A percentile compares a stretch with the other conserved stretches of the same genome.
phyloP scores from a whole-genome alignment of 257 asterid species.

The Catharanthus roseus region DNA sequence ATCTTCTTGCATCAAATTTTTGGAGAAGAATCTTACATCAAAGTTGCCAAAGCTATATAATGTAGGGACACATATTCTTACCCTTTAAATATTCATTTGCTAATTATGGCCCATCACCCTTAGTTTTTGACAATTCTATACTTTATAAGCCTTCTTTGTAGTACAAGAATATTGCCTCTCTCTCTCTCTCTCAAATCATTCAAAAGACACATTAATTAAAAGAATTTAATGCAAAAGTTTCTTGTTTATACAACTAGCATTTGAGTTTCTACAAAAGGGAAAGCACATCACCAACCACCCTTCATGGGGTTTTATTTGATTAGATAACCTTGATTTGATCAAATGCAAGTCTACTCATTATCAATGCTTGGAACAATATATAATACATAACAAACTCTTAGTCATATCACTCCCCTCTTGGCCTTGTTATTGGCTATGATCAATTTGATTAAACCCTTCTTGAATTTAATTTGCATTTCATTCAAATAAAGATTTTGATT shows the following conservation, averaged over 20 bases:
- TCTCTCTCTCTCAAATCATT: constrained; percentile 14
- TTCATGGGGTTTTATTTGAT: constrained; percentile 24
- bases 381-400: constrained; percentile 4
- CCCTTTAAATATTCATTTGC: constrained; percentile 36
- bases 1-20: too few relatives aligned
- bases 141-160: constrained; percentile 23
- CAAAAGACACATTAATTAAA: constrained; percentile 3
- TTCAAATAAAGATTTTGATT: neutral
- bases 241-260: neutral
- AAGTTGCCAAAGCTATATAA: constrained; percentile 30
- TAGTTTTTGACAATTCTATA: constrained; percentile 26
- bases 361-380: neutral
- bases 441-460: neutral
- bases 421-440: neutral
- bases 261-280: constrained; percentile 11
- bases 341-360: constrained; percentile 17
- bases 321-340: constrained; percentile 27
- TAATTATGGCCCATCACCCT: constrained; percentile 32
- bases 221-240: neutral
- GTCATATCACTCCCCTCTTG: neutral
- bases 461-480: neutral
- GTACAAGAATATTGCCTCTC: constrained; percentile 11
- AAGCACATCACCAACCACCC: constrained; percentile 19
- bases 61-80: constrained; percentile 28
- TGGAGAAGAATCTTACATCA: too few relatives aligned